Evolutionary conservation across 2,329 filamentous ascomycete genomes (phyloP), one percentile per base, ranked within the genome.

Genomic region (Zymoseptoria pseudotritici): DNA sequence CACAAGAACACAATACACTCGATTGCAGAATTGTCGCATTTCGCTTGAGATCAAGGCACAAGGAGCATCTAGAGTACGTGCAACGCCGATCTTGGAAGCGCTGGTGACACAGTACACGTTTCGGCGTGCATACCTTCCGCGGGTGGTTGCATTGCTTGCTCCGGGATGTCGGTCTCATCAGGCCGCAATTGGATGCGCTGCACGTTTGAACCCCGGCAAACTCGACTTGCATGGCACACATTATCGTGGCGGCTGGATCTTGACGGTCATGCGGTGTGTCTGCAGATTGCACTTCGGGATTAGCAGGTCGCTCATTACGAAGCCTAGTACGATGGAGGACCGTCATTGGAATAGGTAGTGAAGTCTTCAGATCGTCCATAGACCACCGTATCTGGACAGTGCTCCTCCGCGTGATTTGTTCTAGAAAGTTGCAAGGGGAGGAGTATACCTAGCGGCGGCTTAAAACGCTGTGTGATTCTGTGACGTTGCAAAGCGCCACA

Each of bases 241-340:
- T 46, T 17, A 17, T 42, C 36, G 36, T 42, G 36, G 36, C 13
- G 4, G 36, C 13, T 46, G 36, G 36, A 46, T n/a, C 36, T 13
- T 46, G 13, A n/a, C 1, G 36, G 53, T 56, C 58, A 59, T 50
- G 51, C 58, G 56, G 52, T 55, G 53, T 58, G 56, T 29, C 50
- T 62, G 60, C 58, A 58, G 57, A 58, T 57, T 52, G 56, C 36
- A 29, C 6, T 46, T n/a, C 36, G 2, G 36, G 17, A 46, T 3
- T 46, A 3, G 36, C 36, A 7, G 4, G 11, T 46, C 36, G 13
- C 13, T n/a, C 36, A 7, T 46, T 46, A 17, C 36, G 13, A 46
- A 17, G 36, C 36, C 17, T 9, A 9, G 1, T 29, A 7, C 36
- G 17, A n/a, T 46, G 13, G 36, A 46, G 5, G 36, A 6, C 36